Conservation (phyloP, 306 rosid species). For the Carpinus fangiana region DNA sequence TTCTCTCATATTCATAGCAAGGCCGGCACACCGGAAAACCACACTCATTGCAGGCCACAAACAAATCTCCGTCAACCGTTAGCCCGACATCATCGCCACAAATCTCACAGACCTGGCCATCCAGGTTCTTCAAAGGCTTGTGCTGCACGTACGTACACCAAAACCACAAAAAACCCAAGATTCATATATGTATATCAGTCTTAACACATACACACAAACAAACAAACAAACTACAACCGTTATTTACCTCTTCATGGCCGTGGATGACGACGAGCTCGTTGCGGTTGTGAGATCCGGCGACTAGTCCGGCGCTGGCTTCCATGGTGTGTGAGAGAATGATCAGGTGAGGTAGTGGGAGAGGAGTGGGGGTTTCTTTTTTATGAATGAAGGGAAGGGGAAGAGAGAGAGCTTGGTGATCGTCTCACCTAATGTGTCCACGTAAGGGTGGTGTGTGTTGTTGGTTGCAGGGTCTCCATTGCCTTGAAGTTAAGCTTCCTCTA, state of each 20-base stretch:
- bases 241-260: conserved; percentile 76
- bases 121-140: conserved; percentile 92
- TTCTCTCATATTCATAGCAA: conserved; percentile 90
- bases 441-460: conserved; percentile 46
- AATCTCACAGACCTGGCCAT: conserved; percentile 95
- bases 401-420: conserved; percentile 11
- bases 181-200: not conserved
- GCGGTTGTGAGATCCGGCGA: conserved; percentile 87
- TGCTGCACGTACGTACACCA: conserved; percentile 48
- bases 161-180: not conserved
- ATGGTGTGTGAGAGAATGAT: conserved; percentile 15
- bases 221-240: not conserved
- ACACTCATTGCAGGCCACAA: conserved; percentile 96
- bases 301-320: conserved; percentile 87
- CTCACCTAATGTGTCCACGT: conserved; percentile 49
- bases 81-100: conserved; percentile 91
- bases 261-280: conserved; percentile 87
- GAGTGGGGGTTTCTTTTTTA: conserved; percentile 26
- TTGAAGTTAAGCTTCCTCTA: conserved; percentile 79
- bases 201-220: not conserved
- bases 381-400: conserved; percentile 13
- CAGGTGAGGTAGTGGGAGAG: conserved; percentile 8
- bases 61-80: conserved; percentile 89
- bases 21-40: conserved; percentile 95
- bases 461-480: conserved; percentile 95